phyloP scores from a whole-genome alignment of 805 yeast species.

The Naumovozyma baii region DNA sequence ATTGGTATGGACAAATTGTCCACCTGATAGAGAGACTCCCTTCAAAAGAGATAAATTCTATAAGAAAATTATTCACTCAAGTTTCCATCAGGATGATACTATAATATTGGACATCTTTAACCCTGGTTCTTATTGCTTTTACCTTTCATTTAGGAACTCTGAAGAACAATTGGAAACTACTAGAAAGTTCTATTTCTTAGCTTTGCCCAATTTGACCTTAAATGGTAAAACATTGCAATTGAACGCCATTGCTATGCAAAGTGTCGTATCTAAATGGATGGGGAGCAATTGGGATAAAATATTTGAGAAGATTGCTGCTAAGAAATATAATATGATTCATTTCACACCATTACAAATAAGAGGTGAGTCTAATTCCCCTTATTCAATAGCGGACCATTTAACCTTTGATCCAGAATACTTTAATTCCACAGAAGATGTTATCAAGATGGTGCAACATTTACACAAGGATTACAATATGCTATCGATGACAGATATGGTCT shows the following conservation, averaged over 20 bases:
- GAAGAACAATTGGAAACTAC: conserved; percentile 38
- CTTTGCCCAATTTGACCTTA: conserved; percentile 63
- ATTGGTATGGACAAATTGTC: conserved; percentile 63
- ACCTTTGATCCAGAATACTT: conserved; percentile 62
- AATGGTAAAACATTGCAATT: conserved; percentile 52
- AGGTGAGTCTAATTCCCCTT: conserved; percentile 88
- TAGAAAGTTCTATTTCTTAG: conserved; percentile 60
- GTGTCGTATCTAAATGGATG: conserved; percentile 87
- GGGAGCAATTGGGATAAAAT: conserved; percentile 69
- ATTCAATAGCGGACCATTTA: conserved; percentile 81
- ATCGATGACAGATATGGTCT: conserved; percentile 82
- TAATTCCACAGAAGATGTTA: conserved; percentile 45
- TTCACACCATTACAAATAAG: conserved; percentile 88
- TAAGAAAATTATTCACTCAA: conserved; percentile 40
- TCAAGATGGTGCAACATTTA: conserved; percentile 38
- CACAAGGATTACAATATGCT: conserved; percentile 52
- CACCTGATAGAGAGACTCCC: conserved; percentile 32
- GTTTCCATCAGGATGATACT: conserved; percentile 54
- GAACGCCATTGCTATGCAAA: conserved; percentile 71
- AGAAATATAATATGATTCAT: conserved; percentile 92
- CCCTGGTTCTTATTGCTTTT: conserved; percentile 78
- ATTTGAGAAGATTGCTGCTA: conserved; percentile 50
- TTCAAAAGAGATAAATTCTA: conserved; percentile 53
- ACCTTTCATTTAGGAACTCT: conserved; percentile 44
- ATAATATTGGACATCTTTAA: conserved; percentile 50